Evolutionary conservation across 192 early-diverging fungal genomes (phyloP), one percentile per base, ranked within the genome.

Genomic region (Radiomyces spectabilis): DNA sequence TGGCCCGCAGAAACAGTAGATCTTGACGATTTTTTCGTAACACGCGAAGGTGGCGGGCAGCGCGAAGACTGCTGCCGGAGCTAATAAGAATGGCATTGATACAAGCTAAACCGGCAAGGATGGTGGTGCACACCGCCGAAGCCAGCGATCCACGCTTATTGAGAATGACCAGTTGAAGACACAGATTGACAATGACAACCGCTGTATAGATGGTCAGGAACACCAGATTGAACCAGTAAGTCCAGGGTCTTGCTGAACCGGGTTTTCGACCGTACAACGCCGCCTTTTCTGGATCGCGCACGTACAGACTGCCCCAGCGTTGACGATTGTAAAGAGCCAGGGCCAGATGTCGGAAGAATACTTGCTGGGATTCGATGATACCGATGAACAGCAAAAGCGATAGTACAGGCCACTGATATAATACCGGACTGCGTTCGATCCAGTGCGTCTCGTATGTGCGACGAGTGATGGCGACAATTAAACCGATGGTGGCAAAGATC

Each of bases 301-400:
- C 5, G 21, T 53, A 53, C n/a, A 53, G 38, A 29, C 51, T 53
- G 16, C 51, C 51, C 51, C 51, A 53, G 24, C 34, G 5, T 16
- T 53, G 37, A 30, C 51, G 15, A 15, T 53, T 53, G 19, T 53
- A 37, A 25, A 53, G 38, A 39, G 51, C 51, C 4, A 53, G 16
- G 10, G 51, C 34, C 37, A 53, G 38, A n/a, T 55, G 54, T n/a
- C 33, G 42, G 21, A 55, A 45, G 35, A 31, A 55, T 45, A 44
- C 22, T 18, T 45, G n/a, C 26, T 55, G 54, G n/a, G 54, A 30
- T 24, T 55, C 41, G 31, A 55, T 43, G 5, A 55, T 44, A 29
- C 41, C 54, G n/a, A 33, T 13, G 9, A 55, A 45, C 2, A 55
- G n/a, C 3, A 55, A 25, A 5, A 45, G 8, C 8, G 54, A 44